Conservation (phyloP, 805 yeast genomes). For the Lipomyces japonicus region DNA sequence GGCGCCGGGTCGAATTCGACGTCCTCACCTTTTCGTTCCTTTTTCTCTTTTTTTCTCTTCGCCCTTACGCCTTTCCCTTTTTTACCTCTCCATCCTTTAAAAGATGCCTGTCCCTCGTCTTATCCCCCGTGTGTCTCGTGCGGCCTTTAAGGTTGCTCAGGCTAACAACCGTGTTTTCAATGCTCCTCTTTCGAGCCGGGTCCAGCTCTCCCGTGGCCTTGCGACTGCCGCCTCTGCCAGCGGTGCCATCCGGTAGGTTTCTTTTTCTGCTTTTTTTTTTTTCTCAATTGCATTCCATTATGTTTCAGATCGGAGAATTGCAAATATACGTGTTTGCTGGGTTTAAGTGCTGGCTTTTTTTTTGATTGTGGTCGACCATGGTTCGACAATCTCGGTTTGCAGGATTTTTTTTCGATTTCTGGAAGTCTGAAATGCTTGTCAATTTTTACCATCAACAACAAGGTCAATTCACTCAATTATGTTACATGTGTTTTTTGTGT, state of each 20-base stretch:
- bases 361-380: too few relatives aligned
- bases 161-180: conserved; percentile 65
- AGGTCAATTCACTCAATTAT: too few relatives aligned
- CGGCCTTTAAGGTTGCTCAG: conserved; percentile 85
- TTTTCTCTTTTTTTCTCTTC: conserved; percentile 7
- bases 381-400: too few relatives aligned
- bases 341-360: too few relatives aligned
- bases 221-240: conserved; percentile 60
- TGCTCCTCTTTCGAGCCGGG: conserved; percentile 30
- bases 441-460: too few relatives aligned
- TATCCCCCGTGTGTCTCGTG: conserved; percentile 55
- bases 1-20: too few relatives aligned
- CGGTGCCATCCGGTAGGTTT: conserved; percentile 69
- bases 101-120: conserved; percentile 52
- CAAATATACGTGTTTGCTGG: too few relatives aligned
- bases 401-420: too few relatives aligned
- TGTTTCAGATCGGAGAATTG: too few relatives aligned
- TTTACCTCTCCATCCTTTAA: conserved; percentile 7
- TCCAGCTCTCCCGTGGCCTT: conserved; percentile 48
- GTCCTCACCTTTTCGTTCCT: conserved; percentile 1
- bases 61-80: conserved; percentile 2
- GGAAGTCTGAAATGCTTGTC: too few relatives aligned
- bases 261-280: not conserved
- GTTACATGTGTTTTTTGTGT: too few relatives aligned
- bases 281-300: not conserved